Conservation (phyloP, 257 asterid species). For the Solanum tacnaense region DNA sequence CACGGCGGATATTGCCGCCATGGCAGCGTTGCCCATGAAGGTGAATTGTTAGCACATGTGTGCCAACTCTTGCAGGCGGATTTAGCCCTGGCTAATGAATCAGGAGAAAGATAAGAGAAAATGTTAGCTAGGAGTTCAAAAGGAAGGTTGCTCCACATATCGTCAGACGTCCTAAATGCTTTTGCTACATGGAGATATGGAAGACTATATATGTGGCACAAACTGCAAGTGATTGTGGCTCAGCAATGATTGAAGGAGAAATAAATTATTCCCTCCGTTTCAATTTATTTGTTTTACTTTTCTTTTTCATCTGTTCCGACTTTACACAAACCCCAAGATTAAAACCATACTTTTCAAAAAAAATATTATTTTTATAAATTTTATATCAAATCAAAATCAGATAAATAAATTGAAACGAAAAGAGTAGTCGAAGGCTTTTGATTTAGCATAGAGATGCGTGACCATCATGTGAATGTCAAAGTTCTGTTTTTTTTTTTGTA, state of each 20-base stretch:
- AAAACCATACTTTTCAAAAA: rapidly evolving
- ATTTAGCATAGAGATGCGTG: constrained; percentile 33
- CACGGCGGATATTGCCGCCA: constrained; percentile 36
- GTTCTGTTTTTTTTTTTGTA: not conserved
- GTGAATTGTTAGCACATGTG: constrained; percentile 14
- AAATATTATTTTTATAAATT: rapidly evolving
- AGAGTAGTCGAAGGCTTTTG: not conserved
- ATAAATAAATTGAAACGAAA: not conserved
- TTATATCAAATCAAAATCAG: rapidly evolving
- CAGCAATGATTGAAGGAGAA: not conserved
- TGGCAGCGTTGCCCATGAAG: not conserved
- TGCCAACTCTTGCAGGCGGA: constrained; percentile 56
- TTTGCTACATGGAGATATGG: not conserved
- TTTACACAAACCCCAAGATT: rapidly evolving
- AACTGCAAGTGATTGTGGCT: not conserved
- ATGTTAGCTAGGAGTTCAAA: constrained; percentile 47
- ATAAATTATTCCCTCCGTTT: not conserved
- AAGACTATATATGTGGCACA: not conserved
- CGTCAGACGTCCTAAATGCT: not conserved
- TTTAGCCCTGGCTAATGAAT: constrained; percentile 54
- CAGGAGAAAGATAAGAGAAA: constrained; percentile 69
- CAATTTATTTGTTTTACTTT: not conserved
- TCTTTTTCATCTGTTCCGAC: not conserved
- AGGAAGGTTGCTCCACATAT: constrained; percentile 70
- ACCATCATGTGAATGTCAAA: constrained; percentile 12